Percentiles rank a stretch among this genome's conserved stretches.
phyloP scores from a whole-genome alignment of 257 asterid species.

The Solanum gandarillasii region DNA sequence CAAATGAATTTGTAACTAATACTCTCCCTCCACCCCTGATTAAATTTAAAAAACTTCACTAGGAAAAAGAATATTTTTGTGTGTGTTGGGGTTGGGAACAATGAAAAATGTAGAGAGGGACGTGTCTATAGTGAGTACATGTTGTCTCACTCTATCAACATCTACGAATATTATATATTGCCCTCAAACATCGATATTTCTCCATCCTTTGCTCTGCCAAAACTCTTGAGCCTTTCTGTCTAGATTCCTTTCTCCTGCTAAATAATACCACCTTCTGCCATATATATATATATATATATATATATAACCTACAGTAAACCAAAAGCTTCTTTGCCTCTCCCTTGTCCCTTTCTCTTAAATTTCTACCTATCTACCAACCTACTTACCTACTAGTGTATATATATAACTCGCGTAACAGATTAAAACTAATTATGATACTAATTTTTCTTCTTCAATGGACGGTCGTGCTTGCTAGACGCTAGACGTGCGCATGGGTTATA shows the following conservation, averaged over 20 bases:
- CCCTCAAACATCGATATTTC: neutral
- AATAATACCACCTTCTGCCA: neutral
- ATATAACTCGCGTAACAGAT: neutral
- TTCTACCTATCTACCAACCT: neutral
- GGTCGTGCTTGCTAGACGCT: neutral
- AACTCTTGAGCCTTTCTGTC: neutral
- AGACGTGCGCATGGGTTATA: too few species aligned
- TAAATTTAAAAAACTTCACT: neutral
- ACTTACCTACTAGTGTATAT: neutral
- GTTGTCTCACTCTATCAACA: conserved; percentile 2
- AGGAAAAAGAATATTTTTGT: neutral
- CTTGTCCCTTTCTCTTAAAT: neutral
- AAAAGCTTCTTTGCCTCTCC: neutral
- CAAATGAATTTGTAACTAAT: neutral
- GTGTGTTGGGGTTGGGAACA: neutral
- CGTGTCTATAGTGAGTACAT: neutral
- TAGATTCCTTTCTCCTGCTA: neutral
- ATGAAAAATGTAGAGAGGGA: neutral
- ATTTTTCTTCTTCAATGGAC: neutral
- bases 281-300: neutral
- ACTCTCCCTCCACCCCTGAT: neutral
- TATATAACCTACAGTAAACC: neutral
- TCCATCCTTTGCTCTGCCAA: neutral
- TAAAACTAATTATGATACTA: neutral
- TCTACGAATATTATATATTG: neutral